A percentile compares a stretch with the other conserved stretches of the same genome.
Conservation (phyloP, 257 asterid genomes). For the Rehmannia glutinosa region DNA sequence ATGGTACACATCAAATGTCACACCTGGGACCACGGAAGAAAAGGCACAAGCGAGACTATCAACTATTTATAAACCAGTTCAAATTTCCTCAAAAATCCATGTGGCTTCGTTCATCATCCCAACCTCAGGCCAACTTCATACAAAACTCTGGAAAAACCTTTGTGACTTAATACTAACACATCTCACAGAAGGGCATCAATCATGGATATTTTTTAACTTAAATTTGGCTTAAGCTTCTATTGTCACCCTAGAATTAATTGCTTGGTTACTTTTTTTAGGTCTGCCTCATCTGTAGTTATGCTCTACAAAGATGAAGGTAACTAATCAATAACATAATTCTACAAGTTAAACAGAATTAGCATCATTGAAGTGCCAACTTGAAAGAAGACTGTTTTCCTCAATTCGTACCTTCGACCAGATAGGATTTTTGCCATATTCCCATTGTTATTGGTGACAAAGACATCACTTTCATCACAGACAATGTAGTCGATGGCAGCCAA, state of each 20-base stretch:
- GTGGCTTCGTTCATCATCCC: neutral
- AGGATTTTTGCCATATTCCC: conserved; percentile 99
- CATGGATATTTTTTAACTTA: neutral
- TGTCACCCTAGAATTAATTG: neutral
- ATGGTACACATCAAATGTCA: too few relatives aligned
- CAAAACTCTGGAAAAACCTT: neutral
- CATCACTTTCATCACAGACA: conserved; percentile 96
- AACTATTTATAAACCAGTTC: neutral
- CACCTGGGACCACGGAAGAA: too few relatives aligned
- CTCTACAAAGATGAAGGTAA: neutral
- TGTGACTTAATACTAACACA: neutral
- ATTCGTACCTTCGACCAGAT: conserved; percentile 85
- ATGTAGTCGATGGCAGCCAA: conserved; percentile 93
- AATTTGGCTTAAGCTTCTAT: neutral
- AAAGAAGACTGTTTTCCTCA: conserved; percentile 9
- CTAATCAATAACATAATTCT: neutral
- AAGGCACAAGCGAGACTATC: neutral
- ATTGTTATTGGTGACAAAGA: conserved; percentile 90
- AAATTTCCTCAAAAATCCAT: neutral
- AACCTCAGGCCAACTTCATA: neutral
- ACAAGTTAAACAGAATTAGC: neutral
- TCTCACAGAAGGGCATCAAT: neutral
- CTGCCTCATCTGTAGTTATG: neutral
- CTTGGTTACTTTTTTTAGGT: neutral
- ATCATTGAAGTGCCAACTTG: conserved; percentile 4